Conservation (phyloP, 495 filamentous ascomycete species). For the Sabuloglossum arenarium region DNA sequence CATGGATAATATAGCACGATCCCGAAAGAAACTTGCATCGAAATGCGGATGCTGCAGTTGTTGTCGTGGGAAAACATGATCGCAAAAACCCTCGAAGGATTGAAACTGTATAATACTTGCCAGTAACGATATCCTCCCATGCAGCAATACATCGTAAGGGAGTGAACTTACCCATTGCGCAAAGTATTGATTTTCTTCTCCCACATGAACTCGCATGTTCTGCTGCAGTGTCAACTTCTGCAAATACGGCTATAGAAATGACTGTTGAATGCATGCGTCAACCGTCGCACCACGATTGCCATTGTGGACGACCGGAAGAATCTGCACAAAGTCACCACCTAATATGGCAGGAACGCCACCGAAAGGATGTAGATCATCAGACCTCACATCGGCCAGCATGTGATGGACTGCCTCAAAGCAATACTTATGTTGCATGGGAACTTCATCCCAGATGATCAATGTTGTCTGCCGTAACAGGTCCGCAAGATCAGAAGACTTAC, state of each 20-base stretch:
- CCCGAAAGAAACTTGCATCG: background rate
- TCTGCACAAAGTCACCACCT: background rate
- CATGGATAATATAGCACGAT: background rate
- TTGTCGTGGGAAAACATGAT: background rate
- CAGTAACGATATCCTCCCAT: background rate
- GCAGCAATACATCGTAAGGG: background rate
- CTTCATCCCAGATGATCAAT: constrained; percentile 1
- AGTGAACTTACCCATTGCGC: background rate
- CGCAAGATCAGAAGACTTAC: background rate
- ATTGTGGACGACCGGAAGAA: background rate
- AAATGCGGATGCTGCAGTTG: background rate
- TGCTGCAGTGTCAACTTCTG: background rate
- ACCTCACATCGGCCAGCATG: background rate
- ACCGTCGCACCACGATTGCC: background rate
- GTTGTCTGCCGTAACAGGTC: background rate
- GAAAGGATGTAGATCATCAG: background rate
- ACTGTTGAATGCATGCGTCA: background rate
- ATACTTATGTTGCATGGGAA: background rate
- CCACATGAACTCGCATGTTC: background rate
- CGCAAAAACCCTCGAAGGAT: background rate
- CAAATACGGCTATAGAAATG: background rate
- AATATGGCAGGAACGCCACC: background rate
- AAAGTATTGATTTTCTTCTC: background rate
- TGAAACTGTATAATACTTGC: background rate
- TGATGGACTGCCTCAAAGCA: background rate